These are phyloP conservation scores for Magnolia officinalis DNA, from an alignment of 164 flowering plant genomes.

Conservation along the genomic window DNA sequence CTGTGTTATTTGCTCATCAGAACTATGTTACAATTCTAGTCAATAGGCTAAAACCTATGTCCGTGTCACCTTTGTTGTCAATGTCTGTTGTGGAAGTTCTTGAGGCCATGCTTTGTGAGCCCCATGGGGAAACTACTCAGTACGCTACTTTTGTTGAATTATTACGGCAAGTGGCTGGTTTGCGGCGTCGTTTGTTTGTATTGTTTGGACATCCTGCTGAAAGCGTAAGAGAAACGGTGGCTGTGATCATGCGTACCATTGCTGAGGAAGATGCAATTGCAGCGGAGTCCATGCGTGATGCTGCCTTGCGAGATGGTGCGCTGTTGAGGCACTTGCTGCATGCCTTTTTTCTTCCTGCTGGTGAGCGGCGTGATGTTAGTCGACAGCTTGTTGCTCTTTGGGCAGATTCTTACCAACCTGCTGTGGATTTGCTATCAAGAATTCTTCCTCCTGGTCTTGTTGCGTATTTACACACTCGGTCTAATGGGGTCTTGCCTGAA, in stretches of 20 bases:
- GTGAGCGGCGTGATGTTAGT: constrained; percentile 97
- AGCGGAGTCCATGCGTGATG: constrained; percentile 99
- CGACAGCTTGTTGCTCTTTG: constrained; percentile 97
- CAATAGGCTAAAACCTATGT: constrained; percentile 85
- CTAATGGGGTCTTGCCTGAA: constrained; percentile 57
- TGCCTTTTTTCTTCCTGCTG: constrained; percentile 86
- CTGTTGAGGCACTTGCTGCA: constrained; percentile 80
- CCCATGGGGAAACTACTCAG: constrained; percentile 96
- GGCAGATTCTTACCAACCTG: constrained; percentile 99
- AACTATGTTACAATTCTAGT: constrained; percentile 68
- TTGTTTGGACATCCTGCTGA: constrained; percentile 99
- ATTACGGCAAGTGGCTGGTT: constrained; percentile 90
- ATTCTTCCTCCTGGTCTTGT: constrained; percentile 99
- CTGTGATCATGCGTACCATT: constrained; percentile 95
- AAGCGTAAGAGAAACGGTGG: constrained; percentile 94
- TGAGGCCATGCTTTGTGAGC: constrained; percentile 98
- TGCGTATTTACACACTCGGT: constrained; percentile 86
- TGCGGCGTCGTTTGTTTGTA: constrained; percentile 91
- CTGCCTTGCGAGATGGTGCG: constrained; percentile 99
- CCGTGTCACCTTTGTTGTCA: constrained; percentile 89
- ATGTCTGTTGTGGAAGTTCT: constrained; percentile 95
- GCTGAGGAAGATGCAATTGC: constrained; percentile 99
- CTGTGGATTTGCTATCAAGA: constrained; percentile 84
- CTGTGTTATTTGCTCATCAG: constrained; percentile 75
- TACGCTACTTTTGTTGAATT: constrained; percentile 88